Conservation (phyloP, 2,329 filamentous ascomycete genomes). For the Claviceps sp. region DNA sequence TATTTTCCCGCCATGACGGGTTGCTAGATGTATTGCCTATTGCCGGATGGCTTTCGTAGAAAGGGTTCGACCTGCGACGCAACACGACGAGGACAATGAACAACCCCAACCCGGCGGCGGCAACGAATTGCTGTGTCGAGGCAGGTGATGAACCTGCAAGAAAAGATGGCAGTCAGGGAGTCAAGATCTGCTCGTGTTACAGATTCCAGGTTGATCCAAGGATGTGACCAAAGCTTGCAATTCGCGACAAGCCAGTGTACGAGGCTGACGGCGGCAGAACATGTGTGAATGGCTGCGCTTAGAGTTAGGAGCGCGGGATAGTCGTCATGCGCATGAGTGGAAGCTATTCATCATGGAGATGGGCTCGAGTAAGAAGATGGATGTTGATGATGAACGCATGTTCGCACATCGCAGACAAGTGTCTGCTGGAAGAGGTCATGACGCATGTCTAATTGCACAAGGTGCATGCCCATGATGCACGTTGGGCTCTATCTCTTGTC, state of each 20-base stretch:
- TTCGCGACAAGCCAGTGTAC: conserved; percentile 9
- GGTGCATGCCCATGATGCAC: not conserved
- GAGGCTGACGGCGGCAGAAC: conserved; percentile 7
- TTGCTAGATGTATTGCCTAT: not conserved
- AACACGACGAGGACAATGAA: conserved; percentile 9
- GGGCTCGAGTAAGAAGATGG: not conserved
- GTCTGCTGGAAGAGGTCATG: not conserved
- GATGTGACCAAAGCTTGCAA: conserved; percentile 3
- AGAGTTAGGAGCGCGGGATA: conserved; percentile 5
- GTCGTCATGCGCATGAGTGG: not conserved
- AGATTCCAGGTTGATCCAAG: not conserved
- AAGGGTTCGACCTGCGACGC: conserved; percentile 45
- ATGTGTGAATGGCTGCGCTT: conserved; percentile 2
- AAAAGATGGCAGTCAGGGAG: not conserved
- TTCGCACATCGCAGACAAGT: not conserved
- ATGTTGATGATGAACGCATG: not conserved
- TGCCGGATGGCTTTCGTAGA: conserved; percentile 7
- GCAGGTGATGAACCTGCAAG: not conserved
- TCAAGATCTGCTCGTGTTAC: not conserved
- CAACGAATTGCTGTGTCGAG: not conserved
- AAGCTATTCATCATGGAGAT: not conserved
- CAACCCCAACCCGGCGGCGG: not conserved
- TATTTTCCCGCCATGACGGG: conserved; percentile 24
- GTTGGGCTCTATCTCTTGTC: not conserved
- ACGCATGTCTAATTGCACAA: not conserved